Evolutionary conservation across 2,329 filamentous ascomycete genomes (phyloP), one percentile per base, ranked within the genome.

Genomic region (Phoma sp.): DNA sequence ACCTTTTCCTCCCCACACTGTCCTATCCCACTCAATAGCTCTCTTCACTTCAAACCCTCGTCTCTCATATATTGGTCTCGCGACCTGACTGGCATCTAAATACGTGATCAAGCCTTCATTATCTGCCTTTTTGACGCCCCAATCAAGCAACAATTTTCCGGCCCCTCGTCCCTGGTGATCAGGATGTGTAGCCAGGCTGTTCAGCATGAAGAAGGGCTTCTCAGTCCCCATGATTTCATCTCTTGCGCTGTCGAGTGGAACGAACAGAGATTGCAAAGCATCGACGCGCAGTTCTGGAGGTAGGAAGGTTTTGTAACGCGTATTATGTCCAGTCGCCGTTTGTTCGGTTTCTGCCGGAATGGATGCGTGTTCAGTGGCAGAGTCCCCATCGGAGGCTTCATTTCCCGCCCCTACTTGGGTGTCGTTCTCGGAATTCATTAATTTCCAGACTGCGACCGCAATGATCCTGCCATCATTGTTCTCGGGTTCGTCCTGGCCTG

Each of bases 251-350:
- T 64, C 51, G 1, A 73, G 43, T 6, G 69, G 69, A 3, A 47
- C 55, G 2, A 73, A 53, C 0, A 70, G 46, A 3, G 74, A 71
- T 0, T 14, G 23, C 2, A 73, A 43, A 7, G 63, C 66, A n/a
- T 69, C 64, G 2, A 68, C 46, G 3, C 64, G 64, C 9, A 71
- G 24, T 59, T 91, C 90, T 0, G 90, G 88, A 0, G 93, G 93
- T 29, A 96, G 82, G 49, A 90, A 87, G 47, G 96, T 84, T 23
- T 90, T 85, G 23, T 29, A 51, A n/a, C 52, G 52, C 9, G 41
- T 47, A 18, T 30, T 18, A 13, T 45, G 40, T 9, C 35, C 18
- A 13, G 22, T 23, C 13, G 29, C 14, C n/a, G 25, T 7, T 32
- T 33, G n/a, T 8, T 40, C 27, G 7, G 52, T 46, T n/a, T 57